A percentile compares a stretch with the other conserved stretches of the same genome.
These are phyloP conservation scores for Glutinoglossum americanum DNA, from an alignment of 495 filamentous ascomycete genomes.

Conservation along the genomic window DNA sequence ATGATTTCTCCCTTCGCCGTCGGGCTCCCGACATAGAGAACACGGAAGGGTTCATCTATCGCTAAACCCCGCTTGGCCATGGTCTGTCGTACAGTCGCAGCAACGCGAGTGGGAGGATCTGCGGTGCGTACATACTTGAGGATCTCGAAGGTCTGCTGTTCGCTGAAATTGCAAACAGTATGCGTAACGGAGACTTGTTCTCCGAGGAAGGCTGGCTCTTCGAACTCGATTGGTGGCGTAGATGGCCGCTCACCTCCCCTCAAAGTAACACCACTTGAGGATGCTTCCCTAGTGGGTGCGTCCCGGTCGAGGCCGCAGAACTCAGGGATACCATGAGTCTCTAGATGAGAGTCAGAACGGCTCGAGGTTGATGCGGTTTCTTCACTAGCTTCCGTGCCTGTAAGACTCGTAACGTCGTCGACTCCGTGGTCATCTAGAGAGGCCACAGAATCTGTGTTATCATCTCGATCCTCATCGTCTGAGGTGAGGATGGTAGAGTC, in stretches of 20 bases:
- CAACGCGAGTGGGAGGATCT: slow-evolving; percentile 18
- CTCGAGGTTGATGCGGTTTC: slow-evolving; percentile 1
- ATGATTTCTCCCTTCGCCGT: slow-evolving; percentile 44
- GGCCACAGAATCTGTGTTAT: slow-evolving; percentile 25
- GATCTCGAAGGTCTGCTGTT: slow-evolving; percentile 7
- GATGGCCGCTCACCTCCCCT: slow-evolving; percentile 14
- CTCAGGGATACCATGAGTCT: slow-evolving; percentile 11
- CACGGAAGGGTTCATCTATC: slow-evolving; percentile 41
- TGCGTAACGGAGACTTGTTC: slow-evolving; percentile 31
- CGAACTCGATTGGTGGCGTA: slow-evolving; percentile 14
- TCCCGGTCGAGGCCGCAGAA: not conserved
- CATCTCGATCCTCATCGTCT: slow-evolving; percentile 6
- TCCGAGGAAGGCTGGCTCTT: slow-evolving; percentile 14
- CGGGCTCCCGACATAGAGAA: slow-evolving; percentile 45
- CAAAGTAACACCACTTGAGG: slow-evolving; percentile 10
- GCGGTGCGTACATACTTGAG: not conserved
- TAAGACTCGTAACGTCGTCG: slow-evolving; percentile 32
- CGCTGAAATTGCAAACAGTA: slow-evolving; percentile 35
- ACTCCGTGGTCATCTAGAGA: slow-evolving; percentile 23
- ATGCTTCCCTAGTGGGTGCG: slow-evolving; percentile 12
- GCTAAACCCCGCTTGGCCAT: slow-evolving; percentile 44
- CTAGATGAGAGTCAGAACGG: slow-evolving; percentile 18
- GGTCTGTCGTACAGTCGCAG: slow-evolving; percentile 44
- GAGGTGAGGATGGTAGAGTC: slow-evolving; percentile 7
- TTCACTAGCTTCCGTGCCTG: slow-evolving; percentile 22